Percentiles rank a stretch among this genome's conserved stretches.
These are phyloP conservation scores for Candida sanyaensis DNA, from an alignment of 1,139 yeast species.

Conservation along the genomic window DNA sequence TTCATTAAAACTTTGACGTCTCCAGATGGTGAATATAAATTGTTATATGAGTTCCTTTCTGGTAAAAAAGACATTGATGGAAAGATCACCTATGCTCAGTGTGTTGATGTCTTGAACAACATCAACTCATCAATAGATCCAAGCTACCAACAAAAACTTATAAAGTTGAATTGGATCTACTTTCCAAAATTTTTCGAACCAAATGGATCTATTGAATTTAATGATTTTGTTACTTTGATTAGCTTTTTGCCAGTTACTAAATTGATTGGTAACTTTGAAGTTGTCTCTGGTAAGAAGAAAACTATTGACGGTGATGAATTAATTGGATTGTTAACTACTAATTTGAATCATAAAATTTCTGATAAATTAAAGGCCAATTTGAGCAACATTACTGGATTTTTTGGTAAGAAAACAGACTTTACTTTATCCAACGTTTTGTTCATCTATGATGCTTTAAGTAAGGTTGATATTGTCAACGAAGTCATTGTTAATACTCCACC, in stretches of 20 bases:
- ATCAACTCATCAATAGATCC: constrained; percentile 47
- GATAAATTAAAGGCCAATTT: constrained; percentile 39
- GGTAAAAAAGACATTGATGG: constrained; percentile 27
- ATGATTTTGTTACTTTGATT: constrained; percentile 44
- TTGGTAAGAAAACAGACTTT: constrained; percentile 31
- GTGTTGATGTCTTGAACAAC: constrained; percentile 38
- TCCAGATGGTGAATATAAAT: constrained; percentile 59
- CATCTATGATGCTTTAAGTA: constrained; percentile 44
- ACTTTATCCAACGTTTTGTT: constrained; percentile 47
- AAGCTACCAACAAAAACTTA: constrained; percentile 41
- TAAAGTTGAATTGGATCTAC: constrained; percentile 48
- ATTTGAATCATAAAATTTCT: constrained; percentile 46
- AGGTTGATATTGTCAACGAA: constrained; percentile 57
- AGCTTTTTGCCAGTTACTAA: constrained; percentile 50
- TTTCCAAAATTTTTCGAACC: constrained; percentile 47
- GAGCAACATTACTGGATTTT: constrained; percentile 38
- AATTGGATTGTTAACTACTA: constrained; percentile 35
- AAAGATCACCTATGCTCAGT: constrained; percentile 37
- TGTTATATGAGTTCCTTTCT: constrained; percentile 50
- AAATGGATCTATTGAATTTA: constrained; percentile 36
- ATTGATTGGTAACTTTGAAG: constrained; percentile 47
- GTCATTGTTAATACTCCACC: constrained; percentile 60
- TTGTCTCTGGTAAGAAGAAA: constrained; percentile 38
- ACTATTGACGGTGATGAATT: constrained; percentile 35
- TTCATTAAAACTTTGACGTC: constrained; percentile 57